Evolutionary conservation across 352 stramenopile species (phyloP), one percentile per base, ranked within the genome.

Genomic region (Phytophthora multivora): DNA sequence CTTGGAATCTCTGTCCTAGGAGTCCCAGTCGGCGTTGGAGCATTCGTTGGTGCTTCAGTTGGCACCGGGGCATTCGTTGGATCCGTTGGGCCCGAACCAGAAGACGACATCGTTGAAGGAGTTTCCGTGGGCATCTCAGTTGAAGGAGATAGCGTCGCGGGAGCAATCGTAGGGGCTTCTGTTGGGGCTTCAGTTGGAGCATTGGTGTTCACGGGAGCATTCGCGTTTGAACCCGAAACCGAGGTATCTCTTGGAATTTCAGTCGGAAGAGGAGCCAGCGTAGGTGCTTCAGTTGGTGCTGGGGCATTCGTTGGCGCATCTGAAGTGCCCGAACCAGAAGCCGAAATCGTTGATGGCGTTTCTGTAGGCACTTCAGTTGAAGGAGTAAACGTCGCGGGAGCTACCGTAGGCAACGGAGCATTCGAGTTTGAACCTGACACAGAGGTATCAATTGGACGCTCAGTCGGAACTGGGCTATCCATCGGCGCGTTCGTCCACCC

Each of bases 221-320:
- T 36, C 16, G 59, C 30, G 38, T 18, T 46, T 16, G 50, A 41
- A 19, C 49, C 13, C 3, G 59, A 51, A 47, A 18, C 16, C 18
- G 49, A 59, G 9, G 26, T 23, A 39, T 35, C 40, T 1, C 2
- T 23, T 23, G 16, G 18, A 13, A 26, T 28, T 39, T 36, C 35
- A 18, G 38, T 26, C 13, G 41, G 50, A 23, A 23, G 21, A 23
- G 21, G 21, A 3, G 21, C 21, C 21, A 23, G 21, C 21, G 21
- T 23, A 23, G 21, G 21, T n/a, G 38, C n/a, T 38, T 59, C 26
- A 5, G 52, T 48, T 28, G 15, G 16, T 31, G 39, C 43, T 19
- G 59, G 49, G 23, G 36, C 28, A 35, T 58, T 51, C 19, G 61
- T 69, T 7, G 41, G 25, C n/a, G n/a, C 56, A 47, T 41, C 63